Conservation (phyloP, 805 yeast species). For the Clavispora santaluciae region DNA sequence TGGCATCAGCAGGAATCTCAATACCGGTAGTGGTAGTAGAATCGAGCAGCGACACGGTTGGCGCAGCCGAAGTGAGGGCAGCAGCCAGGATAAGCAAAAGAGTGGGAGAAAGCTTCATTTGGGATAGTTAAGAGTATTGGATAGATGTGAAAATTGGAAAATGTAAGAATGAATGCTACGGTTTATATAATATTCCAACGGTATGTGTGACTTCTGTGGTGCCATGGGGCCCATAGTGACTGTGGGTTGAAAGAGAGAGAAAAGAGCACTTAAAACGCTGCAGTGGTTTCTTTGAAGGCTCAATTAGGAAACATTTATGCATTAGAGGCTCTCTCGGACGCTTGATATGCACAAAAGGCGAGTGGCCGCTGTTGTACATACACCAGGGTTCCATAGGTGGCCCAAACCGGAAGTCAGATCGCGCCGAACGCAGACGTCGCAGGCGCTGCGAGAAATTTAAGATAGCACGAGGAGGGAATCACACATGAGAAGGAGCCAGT, state of each 20-base stretch:
- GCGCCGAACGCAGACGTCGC: neutral
- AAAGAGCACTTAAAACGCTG: neutral
- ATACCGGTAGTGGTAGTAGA: neutral
- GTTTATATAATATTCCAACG: neutral
- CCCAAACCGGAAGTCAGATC: slow-evolving; percentile 2
- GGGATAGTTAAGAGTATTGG: neutral
- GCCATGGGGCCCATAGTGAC: neutral
- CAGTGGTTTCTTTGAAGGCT: slow-evolving; percentile 6
- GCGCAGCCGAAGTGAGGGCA: slow-evolving; percentile 12
- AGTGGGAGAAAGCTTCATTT: slow-evolving; percentile 13
- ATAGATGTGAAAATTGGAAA: no score
- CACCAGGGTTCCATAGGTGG: slow-evolving; percentile 5
- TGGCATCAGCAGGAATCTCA: slow-evolving; percentile 12
- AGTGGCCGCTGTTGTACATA: neutral
- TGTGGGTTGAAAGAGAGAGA: neutral
- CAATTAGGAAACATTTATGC: neutral
- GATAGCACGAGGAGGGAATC: no score
- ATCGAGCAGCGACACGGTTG: slow-evolving; percentile 1
- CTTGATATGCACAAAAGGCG: neutral
- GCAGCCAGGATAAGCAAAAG: slow-evolving; percentile 11
- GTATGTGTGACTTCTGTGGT: neutral
- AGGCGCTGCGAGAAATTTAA: neutral
- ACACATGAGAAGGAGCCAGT: no score
- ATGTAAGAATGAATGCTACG: no score
- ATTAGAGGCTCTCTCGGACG: no score